Evolutionary conservation across 108 stramenopile genomes (phyloP), one percentile per base, ranked within the genome.

Genomic region (Cyclotella kingstonii): DNA sequence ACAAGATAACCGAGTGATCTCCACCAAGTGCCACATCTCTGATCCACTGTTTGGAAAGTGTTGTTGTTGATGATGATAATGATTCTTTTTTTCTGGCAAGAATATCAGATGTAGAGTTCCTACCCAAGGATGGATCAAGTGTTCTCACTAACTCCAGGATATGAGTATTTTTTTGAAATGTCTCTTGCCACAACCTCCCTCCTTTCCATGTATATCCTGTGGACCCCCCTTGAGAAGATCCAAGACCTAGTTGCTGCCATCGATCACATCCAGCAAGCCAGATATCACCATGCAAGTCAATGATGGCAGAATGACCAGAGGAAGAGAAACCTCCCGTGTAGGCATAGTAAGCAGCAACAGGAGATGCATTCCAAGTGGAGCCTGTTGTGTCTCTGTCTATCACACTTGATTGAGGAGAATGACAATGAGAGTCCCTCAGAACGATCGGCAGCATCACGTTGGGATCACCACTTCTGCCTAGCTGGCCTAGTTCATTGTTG

Each of bases 241-340:
- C 82, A 8, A 86, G 64, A 12, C 82, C 85, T n/a, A 86, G 66
- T 58, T 86, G 84, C 26, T 85, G 84, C 84, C 84, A 85, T 54
- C 84, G 76, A 68, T 85, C 84, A 51, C 84, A 85, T 26, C 84
- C 85, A 22, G 78, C 74, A 45, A 83, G 55, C 78, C 80, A 83
- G 1, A 86, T 55, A 41, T 48, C 30, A 23, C 82, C 85, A 3
- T 62, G 42, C 1, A 36, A 38, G 53, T 81, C 81, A 2, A 86
- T 38, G 3, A 86, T 29, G 26, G 81, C 85, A 9, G 85, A 81
- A 54, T 86, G 85, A 22, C 85, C 85, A 3, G 80, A 72, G 34
- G 69, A 73, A 4, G 57, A 22, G 26, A 65, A 70, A n/a, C 77
- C 80, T 11, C 80, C 77, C 0, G 65, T 74, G 46, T 70, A 86